Conservation (phyloP, 129 eudicot species). For the Saposhnikovia divaricata region DNA sequence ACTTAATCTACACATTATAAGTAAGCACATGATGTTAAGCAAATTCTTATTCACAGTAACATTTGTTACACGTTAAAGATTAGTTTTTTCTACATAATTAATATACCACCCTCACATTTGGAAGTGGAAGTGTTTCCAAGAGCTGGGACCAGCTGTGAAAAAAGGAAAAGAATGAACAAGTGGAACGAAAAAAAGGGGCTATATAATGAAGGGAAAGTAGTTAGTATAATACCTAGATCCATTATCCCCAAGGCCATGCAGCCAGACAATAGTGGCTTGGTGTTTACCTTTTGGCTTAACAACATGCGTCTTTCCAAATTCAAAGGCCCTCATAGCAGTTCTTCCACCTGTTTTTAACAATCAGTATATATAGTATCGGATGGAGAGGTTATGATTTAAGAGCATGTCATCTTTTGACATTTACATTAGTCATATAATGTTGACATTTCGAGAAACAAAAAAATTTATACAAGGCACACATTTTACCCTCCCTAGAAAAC, state of each 20-base stretch:
- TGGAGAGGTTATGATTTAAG: not conserved
- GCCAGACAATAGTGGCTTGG: conserved; percentile 87
- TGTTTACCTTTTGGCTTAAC: conserved; percentile 90
- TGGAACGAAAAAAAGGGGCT: not conserved
- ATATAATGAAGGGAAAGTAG: not conserved
- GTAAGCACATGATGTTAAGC: not conserved
- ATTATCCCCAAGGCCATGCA: conserved; percentile 92
- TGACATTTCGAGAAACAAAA: not conserved
- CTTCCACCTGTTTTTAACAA: conserved; percentile 35
- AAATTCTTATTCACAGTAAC: not conserved
- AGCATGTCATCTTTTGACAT: not conserved
- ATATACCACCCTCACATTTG: conserved; percentile 40
- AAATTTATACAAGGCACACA: no score
- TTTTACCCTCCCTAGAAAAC: not conserved
- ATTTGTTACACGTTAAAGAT: conserved; percentile 5
- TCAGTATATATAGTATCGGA: not conserved
- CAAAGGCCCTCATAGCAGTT: conserved; percentile 55
- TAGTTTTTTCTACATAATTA: not conserved
- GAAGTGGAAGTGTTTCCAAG: conserved; percentile 95
- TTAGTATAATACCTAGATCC: conserved; percentile 53
- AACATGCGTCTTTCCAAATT: conserved; percentile 70
- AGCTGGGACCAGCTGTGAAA: conserved; percentile 80
- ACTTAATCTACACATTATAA: conserved; percentile 58
- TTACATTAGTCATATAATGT: not conserved
- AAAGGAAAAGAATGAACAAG: conserved; percentile 14